phyloP scores from a whole-genome alignment of 2,329 filamentous ascomycete genomes.

The Graphium sp. region DNA sequence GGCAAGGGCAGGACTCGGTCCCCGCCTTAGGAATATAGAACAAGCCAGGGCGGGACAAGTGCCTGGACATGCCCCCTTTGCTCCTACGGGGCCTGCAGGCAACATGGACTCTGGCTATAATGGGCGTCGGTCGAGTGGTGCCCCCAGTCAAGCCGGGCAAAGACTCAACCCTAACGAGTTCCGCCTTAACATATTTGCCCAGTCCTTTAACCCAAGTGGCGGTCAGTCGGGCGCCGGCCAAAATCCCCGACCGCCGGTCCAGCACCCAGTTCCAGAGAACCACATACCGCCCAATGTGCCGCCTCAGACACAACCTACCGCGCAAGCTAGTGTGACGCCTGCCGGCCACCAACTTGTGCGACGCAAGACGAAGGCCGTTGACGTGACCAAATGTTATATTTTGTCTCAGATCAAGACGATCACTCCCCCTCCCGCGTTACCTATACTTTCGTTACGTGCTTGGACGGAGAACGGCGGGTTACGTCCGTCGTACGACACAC shows the following conservation, averaged over 20 bases:
- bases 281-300: neutral
- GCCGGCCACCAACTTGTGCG: conserved; percentile 37
- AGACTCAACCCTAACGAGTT: conserved; percentile 64
- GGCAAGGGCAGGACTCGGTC: conserved; percentile 25
- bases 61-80: conserved; percentile 46
- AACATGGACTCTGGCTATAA: conserved; percentile 31
- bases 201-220: conserved; percentile 59
- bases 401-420: conserved; percentile 35
- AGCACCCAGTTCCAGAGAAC: conserved; percentile 14
- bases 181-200: conserved; percentile 66
- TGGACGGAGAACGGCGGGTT: conserved; percentile 70
- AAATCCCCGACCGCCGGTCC: conserved; percentile 51
- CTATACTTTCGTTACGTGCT: too few relatives aligned
- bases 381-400: conserved; percentile 50
- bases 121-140: conserved; percentile 29
- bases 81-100: conserved; percentile 58
- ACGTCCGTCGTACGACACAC: conserved; percentile 67
- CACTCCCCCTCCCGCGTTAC: conserved; percentile 29
- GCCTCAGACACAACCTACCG: conserved; percentile 8
- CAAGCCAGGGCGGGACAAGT: conserved; percentile 30
- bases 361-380: conserved; percentile 56
- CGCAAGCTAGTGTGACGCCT: conserved; percentile 6
- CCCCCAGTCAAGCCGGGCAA: conserved; percentile 31
- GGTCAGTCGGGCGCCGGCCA: conserved; percentile 48
- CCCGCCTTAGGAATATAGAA: conserved; percentile 33